phyloP scores from a whole-genome alignment of 257 asterid genomes.

The Gentiana macrophylla region DNA sequence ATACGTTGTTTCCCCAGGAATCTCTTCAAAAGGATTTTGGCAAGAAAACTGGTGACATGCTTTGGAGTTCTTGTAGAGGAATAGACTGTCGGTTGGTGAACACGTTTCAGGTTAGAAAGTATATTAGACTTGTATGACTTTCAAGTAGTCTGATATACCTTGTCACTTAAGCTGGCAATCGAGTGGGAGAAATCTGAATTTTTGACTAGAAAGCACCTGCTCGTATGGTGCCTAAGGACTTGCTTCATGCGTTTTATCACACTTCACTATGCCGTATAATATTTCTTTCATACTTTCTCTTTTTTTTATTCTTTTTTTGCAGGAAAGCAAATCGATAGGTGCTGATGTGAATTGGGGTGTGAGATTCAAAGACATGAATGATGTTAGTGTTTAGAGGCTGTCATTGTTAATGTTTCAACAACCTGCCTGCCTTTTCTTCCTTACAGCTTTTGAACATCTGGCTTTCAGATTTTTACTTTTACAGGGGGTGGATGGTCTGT shows the following conservation, averaged over 20 bases:
- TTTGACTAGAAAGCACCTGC: no score
- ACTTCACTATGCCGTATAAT: constrained; percentile 8
- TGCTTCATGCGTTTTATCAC: not conserved
- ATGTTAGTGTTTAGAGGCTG: constrained; percentile 36
- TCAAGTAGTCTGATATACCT: not conserved
- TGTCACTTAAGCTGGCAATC: not conserved
- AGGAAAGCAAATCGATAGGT: constrained; percentile 92
- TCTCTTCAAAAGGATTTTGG: constrained; percentile 93
- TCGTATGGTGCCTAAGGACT: no score
- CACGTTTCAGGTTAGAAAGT: constrained; percentile 14
- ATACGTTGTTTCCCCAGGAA: constrained; percentile 41
- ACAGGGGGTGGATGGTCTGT: not conserved
- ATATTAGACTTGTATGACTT: no score
- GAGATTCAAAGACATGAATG: constrained; percentile 72
- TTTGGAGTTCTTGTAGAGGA: constrained; percentile 90
- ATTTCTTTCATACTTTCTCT: not conserved
- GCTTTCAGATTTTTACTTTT: constrained; percentile 1
- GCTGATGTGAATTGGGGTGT: constrained; percentile 99
- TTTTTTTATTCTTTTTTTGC: constrained; percentile 17
- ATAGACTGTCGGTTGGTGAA: constrained; percentile 75
- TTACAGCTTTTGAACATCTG: not conserved
- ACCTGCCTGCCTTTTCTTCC: not conserved
- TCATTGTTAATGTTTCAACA: not conserved
- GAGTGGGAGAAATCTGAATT: no score
- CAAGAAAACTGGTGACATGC: constrained; percentile 79